phyloP scores from a whole-genome alignment of 345 rosid genomes.

The Pelargonium nanum region DNA sequence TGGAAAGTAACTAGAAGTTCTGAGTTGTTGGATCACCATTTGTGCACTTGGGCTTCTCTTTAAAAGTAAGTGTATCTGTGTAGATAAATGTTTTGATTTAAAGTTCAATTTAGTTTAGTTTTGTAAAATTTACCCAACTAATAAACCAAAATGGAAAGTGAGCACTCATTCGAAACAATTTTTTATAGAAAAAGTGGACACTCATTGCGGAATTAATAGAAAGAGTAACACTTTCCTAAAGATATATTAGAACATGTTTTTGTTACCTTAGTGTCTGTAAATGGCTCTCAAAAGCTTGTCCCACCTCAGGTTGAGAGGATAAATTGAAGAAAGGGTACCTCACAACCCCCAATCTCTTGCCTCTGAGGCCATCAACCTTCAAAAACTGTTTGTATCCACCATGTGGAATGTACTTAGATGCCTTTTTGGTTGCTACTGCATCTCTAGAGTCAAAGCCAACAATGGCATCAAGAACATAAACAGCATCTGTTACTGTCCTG shows the following conservation, averaged over 20 bases:
- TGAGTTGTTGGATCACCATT: too few species aligned
- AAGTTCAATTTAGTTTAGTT: too few species aligned
- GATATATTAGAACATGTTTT: not conserved
- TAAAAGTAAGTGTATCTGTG: too few species aligned
- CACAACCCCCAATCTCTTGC: slow-evolving; percentile 55
- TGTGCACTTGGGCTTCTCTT: too few species aligned
- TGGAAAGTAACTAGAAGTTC: too few species aligned
- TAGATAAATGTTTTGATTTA: too few species aligned
- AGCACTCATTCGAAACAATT: too few species aligned
- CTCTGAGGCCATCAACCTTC: slow-evolving; percentile 29
- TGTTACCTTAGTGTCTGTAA: slow-evolving; percentile 38
- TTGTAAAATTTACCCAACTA: too few species aligned
- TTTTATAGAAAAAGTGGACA: too few species aligned
- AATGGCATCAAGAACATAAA: slow-evolving; percentile 31
- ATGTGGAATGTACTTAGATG: slow-evolving; percentile 31
- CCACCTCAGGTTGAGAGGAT: not conserved
- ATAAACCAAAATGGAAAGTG: too few species aligned
- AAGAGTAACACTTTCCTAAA: not conserved
- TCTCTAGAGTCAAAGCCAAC: slow-evolving; percentile 31
- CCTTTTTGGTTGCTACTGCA: slow-evolving; percentile 28
- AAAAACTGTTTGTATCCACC: slow-evolving; percentile 51
- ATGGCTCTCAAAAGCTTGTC: slow-evolving; percentile 29
- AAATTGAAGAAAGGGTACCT: slow-evolving; percentile 30
- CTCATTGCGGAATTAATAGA: not conserved
- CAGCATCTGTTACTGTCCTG: slow-evolving; percentile 39